Conservation (phyloP, 495 filamentous ascomycete genomes). For the Staphylotrichum tortipilum region DNA sequence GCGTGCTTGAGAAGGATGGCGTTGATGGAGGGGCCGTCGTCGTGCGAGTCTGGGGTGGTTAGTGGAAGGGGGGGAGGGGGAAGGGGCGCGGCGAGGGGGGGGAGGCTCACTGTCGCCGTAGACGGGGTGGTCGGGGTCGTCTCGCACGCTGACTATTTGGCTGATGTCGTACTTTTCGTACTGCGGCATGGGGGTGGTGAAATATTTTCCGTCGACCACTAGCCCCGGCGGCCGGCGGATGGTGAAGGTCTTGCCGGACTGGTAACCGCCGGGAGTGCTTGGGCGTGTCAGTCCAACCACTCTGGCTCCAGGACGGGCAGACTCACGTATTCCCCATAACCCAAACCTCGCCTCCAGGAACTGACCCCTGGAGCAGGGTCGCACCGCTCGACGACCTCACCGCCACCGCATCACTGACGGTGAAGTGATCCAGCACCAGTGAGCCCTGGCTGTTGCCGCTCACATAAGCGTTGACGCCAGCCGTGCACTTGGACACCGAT, state of each 20-base stretch:
- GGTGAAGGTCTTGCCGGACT: conserved; percentile 23
- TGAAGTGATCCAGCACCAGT: conserved; percentile 47
- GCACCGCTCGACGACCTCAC: conserved; percentile 16
- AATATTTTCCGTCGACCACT: conserved; percentile 27
- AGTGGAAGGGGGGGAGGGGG: neutral
- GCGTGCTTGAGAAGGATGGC: conserved; percentile 28
- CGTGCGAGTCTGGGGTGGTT: conserved; percentile 20
- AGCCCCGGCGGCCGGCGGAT: conserved; percentile 21
- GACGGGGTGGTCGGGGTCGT: conserved; percentile 28
- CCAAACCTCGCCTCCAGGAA: conserved; percentile 17
- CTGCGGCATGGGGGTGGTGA: conserved; percentile 27
- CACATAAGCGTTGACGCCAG: conserved; percentile 34
- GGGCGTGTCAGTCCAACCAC: neutral
- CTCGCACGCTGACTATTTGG: conserved; percentile 32
- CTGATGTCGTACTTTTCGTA: conserved; percentile 26
- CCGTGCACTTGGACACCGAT: conserved; percentile 35
- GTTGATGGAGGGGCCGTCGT: conserved; percentile 35
- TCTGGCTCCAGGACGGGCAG: neutral
- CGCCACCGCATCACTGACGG: conserved; percentile 10
- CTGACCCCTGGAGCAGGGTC: conserved; percentile 10
- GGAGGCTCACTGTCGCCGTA: conserved; percentile 23
- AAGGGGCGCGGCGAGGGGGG: neutral
- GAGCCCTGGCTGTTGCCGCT: conserved; percentile 36
- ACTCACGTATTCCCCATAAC: conserved; percentile 23
- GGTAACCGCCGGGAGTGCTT: conserved; percentile 22